These are phyloP conservation scores for Diaporthe nobilis DNA, from an alignment of 2,329 filamentous ascomycete genomes.

Conservation along the genomic window DNA sequence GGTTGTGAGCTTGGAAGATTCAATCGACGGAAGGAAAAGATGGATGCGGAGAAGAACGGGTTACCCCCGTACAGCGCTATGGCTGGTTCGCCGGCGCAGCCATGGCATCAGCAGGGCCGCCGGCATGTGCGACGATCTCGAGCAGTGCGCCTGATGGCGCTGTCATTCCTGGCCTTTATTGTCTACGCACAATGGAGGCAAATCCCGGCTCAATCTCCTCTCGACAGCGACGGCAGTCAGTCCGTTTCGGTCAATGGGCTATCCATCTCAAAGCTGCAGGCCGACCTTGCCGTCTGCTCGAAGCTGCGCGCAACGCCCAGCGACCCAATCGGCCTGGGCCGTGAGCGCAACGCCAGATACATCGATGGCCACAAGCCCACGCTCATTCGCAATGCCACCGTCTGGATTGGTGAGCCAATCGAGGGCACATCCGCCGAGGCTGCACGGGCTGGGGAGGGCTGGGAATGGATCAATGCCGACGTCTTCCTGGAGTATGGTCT, in stretches of 20 bases:
- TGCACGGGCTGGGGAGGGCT: slow-evolving; percentile 71
- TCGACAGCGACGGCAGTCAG: neutral
- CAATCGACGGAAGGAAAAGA: slow-evolving; percentile 25
- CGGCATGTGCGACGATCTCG: slow-evolving; percentile 59
- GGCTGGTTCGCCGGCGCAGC: slow-evolving; percentile 47
- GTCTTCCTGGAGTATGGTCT: slow-evolving; percentile 73
- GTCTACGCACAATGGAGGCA: slow-evolving; percentile 61
- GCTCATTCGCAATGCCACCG: slow-evolving; percentile 75
- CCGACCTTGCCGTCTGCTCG: slow-evolving; percentile 69
- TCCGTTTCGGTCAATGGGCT: slow-evolving; percentile 52
- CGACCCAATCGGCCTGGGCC: slow-evolving; percentile 69
- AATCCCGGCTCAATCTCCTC: slow-evolving; percentile 45
- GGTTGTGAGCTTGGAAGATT: neutral
- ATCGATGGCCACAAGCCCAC: slow-evolving; percentile 71
- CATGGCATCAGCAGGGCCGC: slow-evolving; percentile 44
- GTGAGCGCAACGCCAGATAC: slow-evolving; percentile 73
- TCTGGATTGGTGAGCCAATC: slow-evolving; percentile 75
- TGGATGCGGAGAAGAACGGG: slow-evolving; percentile 55
- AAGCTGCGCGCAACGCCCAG: slow-evolving; percentile 67
- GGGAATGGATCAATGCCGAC: slow-evolving; percentile 72
- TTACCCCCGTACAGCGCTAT: slow-evolving; percentile 61
- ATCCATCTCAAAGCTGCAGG: slow-evolving; percentile 66
- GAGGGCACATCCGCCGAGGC: slow-evolving; percentile 66
- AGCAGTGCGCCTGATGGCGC: slow-evolving; percentile 57
- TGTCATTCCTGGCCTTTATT: slow-evolving; percentile 65